Base-by-base conservation (phyloP, 352 stramenopile species). In the Globisporangium parvum region DNA sequence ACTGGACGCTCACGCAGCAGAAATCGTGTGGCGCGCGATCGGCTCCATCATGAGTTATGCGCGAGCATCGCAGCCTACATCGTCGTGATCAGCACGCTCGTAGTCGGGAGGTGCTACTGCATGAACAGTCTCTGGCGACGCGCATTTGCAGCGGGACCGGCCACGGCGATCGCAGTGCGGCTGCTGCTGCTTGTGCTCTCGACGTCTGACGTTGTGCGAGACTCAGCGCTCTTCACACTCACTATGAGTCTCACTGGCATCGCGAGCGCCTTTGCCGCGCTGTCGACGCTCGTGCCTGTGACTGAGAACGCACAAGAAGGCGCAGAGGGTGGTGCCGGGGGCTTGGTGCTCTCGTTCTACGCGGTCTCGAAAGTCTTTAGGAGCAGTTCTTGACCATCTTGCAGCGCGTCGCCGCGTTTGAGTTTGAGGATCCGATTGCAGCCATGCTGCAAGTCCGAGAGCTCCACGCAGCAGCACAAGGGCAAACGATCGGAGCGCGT, bases 61-160 rank as follows among this genome's bases (percentile, higher is more conserved):
- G 63, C 48, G 21, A 67, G 21, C 49, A 71, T 62, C 51, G 47
- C 65, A 44, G 66, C 44, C 39, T 69, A 80, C 49, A 39, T 67
- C 11, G 57, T 73, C 17, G 73, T 75, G 71, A 67, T 80, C 12
- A 35, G 60, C 2, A 71, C 71, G 18, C 54, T 80, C 26, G 18
- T 75, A 2, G 14, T 74, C 3, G 77, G 69, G 68, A 61, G 66
- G 20, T 62, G 60, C 47, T 59, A n/a, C 28, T 64, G 67, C 3
- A 69, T 70, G 35, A 80, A 80, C 46, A 50, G 60, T 28, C 42
- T 77, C 14, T 80, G 71, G 71, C 71, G 66, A 33, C 55, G 47
- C 9, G 55, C 77, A n/a, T 80, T 80, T 45, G 46, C 63, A 1
- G 10, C 55, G 8, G 68, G 69, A 24, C 71, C 71, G 24, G 52